Evolutionary conservation across 192 early-diverging fungal genomes (phyloP), one percentile per base, ranked within the genome.

Genomic region (Rhizophagus sp.): DNA sequence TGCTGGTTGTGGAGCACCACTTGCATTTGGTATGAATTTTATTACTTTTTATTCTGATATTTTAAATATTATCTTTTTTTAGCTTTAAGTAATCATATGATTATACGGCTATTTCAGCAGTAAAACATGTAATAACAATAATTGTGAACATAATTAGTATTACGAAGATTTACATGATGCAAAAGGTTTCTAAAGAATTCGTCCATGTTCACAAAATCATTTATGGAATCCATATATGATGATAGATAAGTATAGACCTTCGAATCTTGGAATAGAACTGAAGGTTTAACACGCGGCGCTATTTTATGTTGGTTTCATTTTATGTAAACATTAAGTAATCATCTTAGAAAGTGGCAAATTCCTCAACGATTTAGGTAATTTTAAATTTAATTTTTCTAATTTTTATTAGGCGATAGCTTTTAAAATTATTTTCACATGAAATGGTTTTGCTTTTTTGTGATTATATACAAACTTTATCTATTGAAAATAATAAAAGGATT

Each of bases 271-370:
- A 71, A 47, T 71, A 47, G 17, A n/a, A n/a, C n/a, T n/a, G n/a
- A 71, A 71, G 36, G 34, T 39, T 27, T 71, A 36, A 22, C 19
- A n/a, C 19, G 36, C 7, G 41, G 17, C 4, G 22, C 7, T 41
- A 71, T 71, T 66, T 27, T 66, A 24, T 71, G 69, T 22, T 71
- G 41, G 69, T 71, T 71, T 6, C n/a, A 71, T 47, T 49, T 71
- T 22, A 71, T 71, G 22, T 22, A 71, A 71, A 4, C 34, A 9
- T 44, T 47, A 19, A 10, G n/a, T 5, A 39, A 47, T 1, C 3
- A 71, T 25, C 13, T 71, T 71, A 71, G 47, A 71, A 22, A 47
- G 44, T 71, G 17, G 36, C 11, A 71, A 30, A 30, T 30, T 30
- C 27, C 27, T 30, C 27, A 30, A 30, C 0, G 1, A 30, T 30